Evolutionary conservation across 805 yeast genomes (phyloP), one percentile per base, ranked within the genome.

Genomic region (Candida germanica): DNA sequence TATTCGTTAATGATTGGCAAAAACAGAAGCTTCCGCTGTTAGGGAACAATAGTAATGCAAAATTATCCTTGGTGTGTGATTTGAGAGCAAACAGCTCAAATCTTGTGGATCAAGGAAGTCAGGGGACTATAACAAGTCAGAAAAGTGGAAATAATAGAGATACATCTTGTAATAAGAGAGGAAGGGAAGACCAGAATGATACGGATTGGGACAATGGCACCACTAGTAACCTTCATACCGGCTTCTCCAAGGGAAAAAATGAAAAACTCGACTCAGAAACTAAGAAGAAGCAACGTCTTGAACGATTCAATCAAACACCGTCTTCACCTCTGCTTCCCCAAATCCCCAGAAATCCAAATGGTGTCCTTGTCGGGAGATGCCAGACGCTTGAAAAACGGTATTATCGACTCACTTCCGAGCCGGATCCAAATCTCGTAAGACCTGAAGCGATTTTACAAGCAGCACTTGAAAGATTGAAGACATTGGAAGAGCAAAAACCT

Each of bases 361-460:
- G 9, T 1, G 25, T 36, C 6, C 51, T 76, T 8, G 47, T 83
- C 8, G 98, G 98, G 0, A 69, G 75, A 1, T 73, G 83, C 50
- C 69, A 70, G 35, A 66, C 54, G 1, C 55, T 91, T 16, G 96
- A 88, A 48, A 93, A 91, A 57, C 66, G 76, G 29, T 91, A 88
- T 54, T 62, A 87, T 16, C 71, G 98, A 42, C 63, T 93, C 41
- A 93, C 98, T 0, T 85, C 96, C 2, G 96, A 82, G 34, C 96
- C 98, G 0, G 85, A 86, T 44, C 96, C 97, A 0, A 73, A 76
- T 2, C 62, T 71, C 18, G 96, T 91, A 2, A 70, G 98, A 31
- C 97, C 98, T 0, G 64, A 76, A 29, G 55, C 51, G 1, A 66
- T 87, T 1, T 60, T 91, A 38, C 69, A 73, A 41, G 69, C 74